Conservation (phyloP, 2,329 filamentous ascomycete genomes). For the Proliferodiscus dingleyae region DNA sequence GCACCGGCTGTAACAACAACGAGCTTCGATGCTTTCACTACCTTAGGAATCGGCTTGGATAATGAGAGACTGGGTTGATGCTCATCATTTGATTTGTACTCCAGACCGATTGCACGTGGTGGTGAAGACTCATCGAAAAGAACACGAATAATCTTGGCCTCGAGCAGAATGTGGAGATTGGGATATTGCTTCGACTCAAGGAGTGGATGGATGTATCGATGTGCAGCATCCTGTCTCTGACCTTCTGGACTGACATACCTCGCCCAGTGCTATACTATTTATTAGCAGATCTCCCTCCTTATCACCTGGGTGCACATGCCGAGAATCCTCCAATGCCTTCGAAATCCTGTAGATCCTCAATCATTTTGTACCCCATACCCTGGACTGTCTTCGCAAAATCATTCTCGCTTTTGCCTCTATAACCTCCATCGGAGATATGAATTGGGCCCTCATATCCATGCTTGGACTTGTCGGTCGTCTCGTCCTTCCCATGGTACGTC, state of each 20-base stretch:
- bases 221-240: conserved; percentile 53
- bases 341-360: conserved; percentile 50
- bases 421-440: conserved; percentile 48
- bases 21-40: conserved; percentile 48
- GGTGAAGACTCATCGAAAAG: conserved; percentile 44
- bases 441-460: conserved; percentile 54
- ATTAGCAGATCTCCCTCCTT: conserved; percentile 6
- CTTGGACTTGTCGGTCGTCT: conserved; percentile 23
- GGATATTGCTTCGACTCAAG: conserved; percentile 45
- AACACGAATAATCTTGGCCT: conserved; percentile 51
- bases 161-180: conserved; percentile 55
- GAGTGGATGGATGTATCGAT: conserved; percentile 49
- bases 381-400: conserved; percentile 46
- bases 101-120: conserved; percentile 52
- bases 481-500: conserved; percentile 39
- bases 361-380: conserved; percentile 45
- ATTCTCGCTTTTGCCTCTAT: conserved; percentile 38
- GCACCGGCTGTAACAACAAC: conserved; percentile 43
- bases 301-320: conserved; percentile 16
- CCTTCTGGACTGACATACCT: conserved; percentile 48
- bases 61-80: conserved; percentile 34
- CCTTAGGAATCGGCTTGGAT: conserved; percentile 29
- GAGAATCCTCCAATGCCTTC: conserved; percentile 35
- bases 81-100: conserved; percentile 47
- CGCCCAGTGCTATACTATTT: conserved; percentile 36